Base-by-base conservation (phyloP, 2,329 filamentous ascomycete genomes). In the Metarhizium rileyi region DNA sequence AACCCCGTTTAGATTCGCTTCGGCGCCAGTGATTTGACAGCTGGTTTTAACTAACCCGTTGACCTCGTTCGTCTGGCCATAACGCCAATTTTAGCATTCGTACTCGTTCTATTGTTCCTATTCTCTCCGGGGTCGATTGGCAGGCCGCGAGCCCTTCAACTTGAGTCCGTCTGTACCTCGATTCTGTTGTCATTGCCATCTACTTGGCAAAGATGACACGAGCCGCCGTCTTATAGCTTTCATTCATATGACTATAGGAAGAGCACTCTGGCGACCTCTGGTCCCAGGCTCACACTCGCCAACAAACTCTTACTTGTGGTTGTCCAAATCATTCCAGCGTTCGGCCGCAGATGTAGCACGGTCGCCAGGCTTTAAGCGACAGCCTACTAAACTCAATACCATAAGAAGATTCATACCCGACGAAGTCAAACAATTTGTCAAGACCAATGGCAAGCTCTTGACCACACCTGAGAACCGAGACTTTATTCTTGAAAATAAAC, bases 401-500 rank as follows among this genome's bases (percentile, higher is more conserved):
- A 35, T 54, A 23, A 52, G 42, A 23, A 46, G 57, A 28, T 57
- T 54, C 18, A 45, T 65, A 26, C 62, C 61, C 7, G 33, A 51
- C 14, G 45, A 51, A 1, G 57, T 49, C 38, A 52, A 49, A 16
- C 46, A 50, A 6, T 62, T 63, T 46, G 41, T 64, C 44, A 46
- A 22, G 12, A 3, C 25, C 1, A 49, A 56, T 20, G 63, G 64
- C 38, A 55, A 20, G 45, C 52, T 67, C n/a, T n/a, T 48, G 9
- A 66, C 62, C 16, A 65, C 59, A 3, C 57, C 52, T 4, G 58
- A 64, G 26, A 60, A 56, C 41, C 54, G 53, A 47, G 53, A 54
- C 9, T 66, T 66, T 27, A 48, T 67, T 2, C 36, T 63, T 7
- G 47, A 58, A 26, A 23, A 58, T 47, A 50, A 54, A 18, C 45